Base-by-base conservation (phyloP, 1,284 basidiomycete genomes). In the Heliocybe sulcata region DNA sequence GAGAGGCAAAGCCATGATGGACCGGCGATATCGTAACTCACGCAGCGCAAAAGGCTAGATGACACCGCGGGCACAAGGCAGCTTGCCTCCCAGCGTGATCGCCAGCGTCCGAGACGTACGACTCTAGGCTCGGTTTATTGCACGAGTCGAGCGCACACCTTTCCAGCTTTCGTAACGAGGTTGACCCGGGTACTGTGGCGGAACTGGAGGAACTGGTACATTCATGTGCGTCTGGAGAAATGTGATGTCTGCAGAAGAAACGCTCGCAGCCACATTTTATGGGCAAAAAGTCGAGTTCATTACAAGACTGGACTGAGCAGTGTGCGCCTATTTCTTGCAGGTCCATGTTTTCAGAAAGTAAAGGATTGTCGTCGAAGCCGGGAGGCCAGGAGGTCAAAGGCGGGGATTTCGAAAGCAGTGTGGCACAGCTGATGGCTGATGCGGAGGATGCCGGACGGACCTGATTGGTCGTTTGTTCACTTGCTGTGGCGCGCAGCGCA, bases 271-370 rank as follows among this genome's bases (percentile, higher is more conserved):
- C 55, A 65, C 85, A 88, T 53, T 67, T 66, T 57, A 85, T 81
- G n/a, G 85, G 85, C 0, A 87, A 74, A 61, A 87, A 82, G 70
- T 87, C 83, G 62, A 81, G 69, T 51, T 76, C 60, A 58, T 76
- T 74, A 71, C 83, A 85, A 27, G 72, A 69, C 20, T 69, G 52
- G 45, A 80, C 64, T 45, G 80, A 70, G 64, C 85, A 87, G 57
- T 77, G 79, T 27, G 76, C 71, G 53, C 84, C 84, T 58, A 85
- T 73, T 16, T 63, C 60, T 54, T 70, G 64, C 22, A 77, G 58
- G 55, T 75, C 72, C 65, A 71, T 68, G 48, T 31, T 55, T 23
- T 50, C 4, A 45, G n/a, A n/a, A n/a, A n/a, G n/a, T n/a, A n/a
- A n/a, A n/a, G n/a, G n/a, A n/a, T n/a, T n/a, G 27, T 14, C 48